Base-by-base conservation (phyloP, 345 rosid species). In the Physaria fendleri region DNA sequence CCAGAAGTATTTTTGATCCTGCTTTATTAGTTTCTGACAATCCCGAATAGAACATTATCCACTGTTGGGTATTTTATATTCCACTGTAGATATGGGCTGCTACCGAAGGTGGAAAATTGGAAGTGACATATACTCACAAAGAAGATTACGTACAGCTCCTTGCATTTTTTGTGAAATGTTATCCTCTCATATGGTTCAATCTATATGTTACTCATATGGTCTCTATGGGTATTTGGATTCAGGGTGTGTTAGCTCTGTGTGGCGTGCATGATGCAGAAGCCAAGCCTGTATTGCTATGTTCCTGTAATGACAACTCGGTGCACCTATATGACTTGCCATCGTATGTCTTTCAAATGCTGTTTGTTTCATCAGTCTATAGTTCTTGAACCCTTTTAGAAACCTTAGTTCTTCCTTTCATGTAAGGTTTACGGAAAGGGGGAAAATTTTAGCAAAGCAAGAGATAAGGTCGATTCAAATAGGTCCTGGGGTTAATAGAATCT, bases 111-210 rank as follows among this genome's bases (percentile, higher is more conserved):
- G 97, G 99, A 65, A 82, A 74, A 66, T 74, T 94, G 79, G 95
- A 94, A 87, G 97, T 83, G n/a, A 84, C 96, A 15, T 87, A 78
- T 76, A 85, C 95, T 46, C 99, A 94, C 76, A 79, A 65, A 3
- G 99, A 94, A 66, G 97, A 94, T 28, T 81, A 85, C 57, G 99
- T 89, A 85, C 17, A 81, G 69, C 15, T 59, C 38, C 29, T 60
- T 45, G 42, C 27, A 0, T 5, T 66, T 65, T 48, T 57, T 20
- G 20, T 48, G 28, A 41, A n/a, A 43, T 38, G 1, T 15, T 30
- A 46, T 12, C 39, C 29, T 46, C 34, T 54, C 10, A 16, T 40
- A 38, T 47, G 58, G 18, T 62, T 30, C 8, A 22, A 4, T 10
- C 8, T 55, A 17, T 22, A 29, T 30, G 37, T 30, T 16, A 18